Conservation (phyloP, 2,329 filamentous ascomycete genomes). For the Sarocladiaceae sp. region DNA sequence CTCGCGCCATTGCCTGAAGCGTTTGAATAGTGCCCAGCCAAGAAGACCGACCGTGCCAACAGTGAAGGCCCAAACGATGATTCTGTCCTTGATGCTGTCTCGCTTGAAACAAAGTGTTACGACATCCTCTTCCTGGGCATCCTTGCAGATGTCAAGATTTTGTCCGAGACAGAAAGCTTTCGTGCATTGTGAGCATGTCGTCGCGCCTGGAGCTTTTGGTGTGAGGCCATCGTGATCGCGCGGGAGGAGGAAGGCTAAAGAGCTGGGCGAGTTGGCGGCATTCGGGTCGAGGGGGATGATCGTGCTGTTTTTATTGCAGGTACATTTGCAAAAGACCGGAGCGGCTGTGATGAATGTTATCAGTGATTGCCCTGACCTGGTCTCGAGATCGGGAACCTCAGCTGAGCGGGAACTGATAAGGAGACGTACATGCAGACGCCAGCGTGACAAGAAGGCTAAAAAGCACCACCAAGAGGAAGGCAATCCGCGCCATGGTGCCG, state of each 20-base stretch:
- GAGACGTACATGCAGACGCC: slow-evolving; percentile 27
- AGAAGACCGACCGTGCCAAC: slow-evolving; percentile 54
- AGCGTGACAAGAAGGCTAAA: slow-evolving; percentile 23
- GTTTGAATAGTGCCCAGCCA: slow-evolving; percentile 54
- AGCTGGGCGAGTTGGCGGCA: slow-evolving; percentile 18
- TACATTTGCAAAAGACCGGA: slow-evolving; percentile 66
- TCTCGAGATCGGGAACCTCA: slow-evolving; percentile 25
- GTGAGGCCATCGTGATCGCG: slow-evolving; percentile 17
- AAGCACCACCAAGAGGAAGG: slow-evolving; percentile 30
- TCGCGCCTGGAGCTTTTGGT: slow-evolving; percentile 31
- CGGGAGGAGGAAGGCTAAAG: slow-evolving; percentile 16
- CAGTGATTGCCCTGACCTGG: neutral
- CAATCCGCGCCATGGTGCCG: slow-evolving; percentile 37
- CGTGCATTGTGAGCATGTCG: slow-evolving; percentile 58
- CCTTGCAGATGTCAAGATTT: slow-evolving; percentile 59
- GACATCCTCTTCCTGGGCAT: slow-evolving; percentile 58
- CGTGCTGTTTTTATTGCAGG: slow-evolving; percentile 65
- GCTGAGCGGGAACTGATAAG: too few relatives aligned
- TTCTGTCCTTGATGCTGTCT: slow-evolving; percentile 62
- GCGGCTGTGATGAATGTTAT: slow-evolving; percentile 37
- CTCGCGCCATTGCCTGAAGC: slow-evolving; percentile 35
- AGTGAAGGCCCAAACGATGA: slow-evolving; percentile 63
- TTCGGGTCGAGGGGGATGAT: slow-evolving; percentile 57
- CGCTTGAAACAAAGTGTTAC: slow-evolving; percentile 62
- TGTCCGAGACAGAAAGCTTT: slow-evolving; percentile 60